Base-by-base conservation (phyloP, 495 filamentous ascomycete species). In the Rusavskia elegans region DNA sequence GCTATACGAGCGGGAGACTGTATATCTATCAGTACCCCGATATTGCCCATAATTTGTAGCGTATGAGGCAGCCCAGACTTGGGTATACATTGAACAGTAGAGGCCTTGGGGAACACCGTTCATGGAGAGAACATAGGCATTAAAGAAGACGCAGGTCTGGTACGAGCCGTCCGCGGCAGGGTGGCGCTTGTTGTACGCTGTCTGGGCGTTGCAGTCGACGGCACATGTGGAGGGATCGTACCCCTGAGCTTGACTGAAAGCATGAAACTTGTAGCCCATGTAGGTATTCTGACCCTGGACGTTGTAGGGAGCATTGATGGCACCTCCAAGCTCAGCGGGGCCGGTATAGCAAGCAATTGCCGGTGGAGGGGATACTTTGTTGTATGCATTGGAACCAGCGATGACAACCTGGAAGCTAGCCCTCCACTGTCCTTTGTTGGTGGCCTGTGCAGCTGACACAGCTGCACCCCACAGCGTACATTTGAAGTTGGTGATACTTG, bases 401-500 rank as follows among this genome's bases (percentile, higher is more conserved):
- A 71, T 64, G 41, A 69, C 68, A 3, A 71, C 63, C 5, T 69
- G 64, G 61, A 74, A 74, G 19, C 64, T 45, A 25, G 52, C 61
- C 14, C 64, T 57, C 44, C 50, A 67, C 55, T 69, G 58, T 14
- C 69, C 71, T 14, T n/a, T 49, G 49, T 71, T 71, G 35, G 48
- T 65, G 29, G 70, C 70, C 6, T 61, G 60, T 0, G 19, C 51
- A 23, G 57, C 50, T 0, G 59, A 35, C 29, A 74, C 54, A 17
- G 56, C 51, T n/a, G 59, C 61, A 27, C 70, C 71, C 69, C 70
- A 78, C 52, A 73, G 69, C 20, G 68, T 66, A 56, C 75, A 79
- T 63, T 74, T 76, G 64, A 71, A 75, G 57, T 71, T 70, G 36
- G 72, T 76, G 30, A 65, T 67, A 21, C 67, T 68, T 11, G 69